Percentiles rank a stretch among this genome's conserved stretches.
Conservation (phyloP, 768 basidiomycete genomes). For the Macrolepiota albuminosa region DNA sequence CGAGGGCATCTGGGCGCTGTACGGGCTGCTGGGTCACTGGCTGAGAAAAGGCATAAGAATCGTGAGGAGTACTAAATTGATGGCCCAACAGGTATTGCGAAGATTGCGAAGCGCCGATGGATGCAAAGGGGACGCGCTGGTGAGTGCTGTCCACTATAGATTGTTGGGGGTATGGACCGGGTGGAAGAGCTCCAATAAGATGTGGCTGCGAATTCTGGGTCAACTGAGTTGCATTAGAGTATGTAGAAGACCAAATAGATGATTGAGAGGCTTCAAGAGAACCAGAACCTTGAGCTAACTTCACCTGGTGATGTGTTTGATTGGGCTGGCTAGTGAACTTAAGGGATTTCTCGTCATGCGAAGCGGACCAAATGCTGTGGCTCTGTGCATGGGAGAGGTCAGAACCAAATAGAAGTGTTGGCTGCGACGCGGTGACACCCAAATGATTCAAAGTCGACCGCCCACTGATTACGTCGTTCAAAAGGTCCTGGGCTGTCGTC, state of each 20-base stretch:
- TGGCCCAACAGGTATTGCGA: constrained; percentile 20
- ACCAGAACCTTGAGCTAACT: constrained; percentile 19
- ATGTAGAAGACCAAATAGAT: constrained; percentile 32
- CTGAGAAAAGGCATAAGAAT: constrained; percentile 23
- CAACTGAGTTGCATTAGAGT: constrained; percentile 22
- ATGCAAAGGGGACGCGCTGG: constrained; percentile 25
- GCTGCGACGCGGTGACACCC: constrained; percentile 31
- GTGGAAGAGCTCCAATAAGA: constrained; percentile 15
- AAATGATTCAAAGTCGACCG: constrained; percentile 16
- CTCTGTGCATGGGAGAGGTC: constrained; percentile 37
- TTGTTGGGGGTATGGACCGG: constrained; percentile 13
- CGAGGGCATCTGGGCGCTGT: constrained; percentile 19
- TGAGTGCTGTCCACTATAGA: constrained; percentile 15
- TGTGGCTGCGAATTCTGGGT: constrained; percentile 29
- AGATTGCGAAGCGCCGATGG: constrained; percentile 17
- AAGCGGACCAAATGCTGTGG: constrained; percentile 66
- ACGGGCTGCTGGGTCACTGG: constrained; percentile 18
- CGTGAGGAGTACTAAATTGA: constrained; percentile 16
- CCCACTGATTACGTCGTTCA: constrained; percentile 49
- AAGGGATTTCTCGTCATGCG: constrained; percentile 42
- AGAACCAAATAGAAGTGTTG: constrained; percentile 49
- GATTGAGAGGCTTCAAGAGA: constrained; percentile 28
- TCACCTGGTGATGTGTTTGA: constrained; percentile 25
- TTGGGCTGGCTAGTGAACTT: constrained; percentile 29
- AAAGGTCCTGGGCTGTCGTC: constrained; percentile 65